Base-by-base conservation (phyloP, 2,329 filamentous ascomycete species). In the Alternaria sp. region DNA sequence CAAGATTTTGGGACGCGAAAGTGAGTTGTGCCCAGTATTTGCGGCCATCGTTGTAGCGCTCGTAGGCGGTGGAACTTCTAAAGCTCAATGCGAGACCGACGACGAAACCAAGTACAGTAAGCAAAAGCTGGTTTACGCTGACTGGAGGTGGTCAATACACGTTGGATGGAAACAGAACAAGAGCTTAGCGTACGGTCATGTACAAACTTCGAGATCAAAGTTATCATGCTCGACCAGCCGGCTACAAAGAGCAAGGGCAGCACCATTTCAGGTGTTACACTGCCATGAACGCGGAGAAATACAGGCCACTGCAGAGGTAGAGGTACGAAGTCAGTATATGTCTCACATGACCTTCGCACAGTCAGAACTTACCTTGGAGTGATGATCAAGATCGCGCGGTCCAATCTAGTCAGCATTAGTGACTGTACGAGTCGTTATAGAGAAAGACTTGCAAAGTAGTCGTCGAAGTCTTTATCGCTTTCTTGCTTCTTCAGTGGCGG, bases 51-150 rank as follows among this genome's bases (percentile, higher is more conserved):
- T 83, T 78, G 65, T 80, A 80, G 74, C 90, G 87, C 79, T 94
- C 92, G 72, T 94, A 94, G 11, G 92, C 91, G 6, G 91, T 93
- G 2, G 90, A 89, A 70, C 86, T 91, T 64, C 92, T 88, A 80
- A 94, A 93, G 3, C 89, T 92, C 37, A 94, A 84, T 8, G 89
- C 87, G 63, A 94, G 81, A 86, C 89, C 89, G 76, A 94, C 90
- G 63, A 94, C 90, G 82, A 94, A 94, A 89, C 92, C 92, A 53
- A 91, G 87, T 60, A 94, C 88, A 1, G 91, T 94, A 56, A 94
- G 84, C 15, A 94, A 84, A 26, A 92, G 86, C 12, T 86, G 87
- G 70, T 87, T 85, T 62, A 93, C 87, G 43, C 85, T 85, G 23
- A 90, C 77, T 61, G 66, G 82, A 73, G 14, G 18, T 3, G 10